Base-by-base conservation (phyloP, 805 yeast species). In the Saturnispora silvae region DNA sequence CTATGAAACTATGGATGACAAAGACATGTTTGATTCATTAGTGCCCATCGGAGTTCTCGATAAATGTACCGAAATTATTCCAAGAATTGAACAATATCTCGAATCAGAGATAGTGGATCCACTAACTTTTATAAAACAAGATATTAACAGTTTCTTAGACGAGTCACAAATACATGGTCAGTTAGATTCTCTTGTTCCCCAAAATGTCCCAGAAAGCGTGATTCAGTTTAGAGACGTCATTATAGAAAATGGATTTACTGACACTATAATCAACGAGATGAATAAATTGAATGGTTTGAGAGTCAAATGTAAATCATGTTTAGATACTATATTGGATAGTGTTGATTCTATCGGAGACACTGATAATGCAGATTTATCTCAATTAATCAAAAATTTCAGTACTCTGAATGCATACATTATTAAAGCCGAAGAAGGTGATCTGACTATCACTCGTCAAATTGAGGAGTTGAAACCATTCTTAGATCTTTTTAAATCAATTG, bases 21-120 rank as follows among this genome's bases (percentile, higher is more conserved):
- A 22, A 16, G 18, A 11, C 11, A 48, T 77, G n/a, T 78, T 86
- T 46, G 57, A 59, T n/a, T 70, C 70, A 16, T 56, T 86, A 3
- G 51, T 85, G 2, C 95, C 96, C 0, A 71, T 70, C 45, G 56
- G 67, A 3, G 70, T 83, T 1, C 68, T 81, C 29, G 81, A 78
- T 46, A 67, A 74, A 3, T 75, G 84, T 0, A 72, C 70, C 28
- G 78, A 86, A 1, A 82, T 73, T 50, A 67, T 70, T 36, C 58
- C 59, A 20, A 68, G 70, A 33, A 63, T 45, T 39, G 60, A 54
- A 38, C 51, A 56, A 3, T 39, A 40, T 27, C 5, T 41, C 3
- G 11, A 31, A 8, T 20, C 19, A 6, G 39, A 41, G 18, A 5
- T 44, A 16, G n/a, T 27, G 3, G 19, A 10, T 4, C 85, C 86